Percentiles rank a stretch among this genome's conserved stretches.
Evolutionary conservation across 2,329 filamentous ascomycete genomes (phyloP).

Genomic region (Cordyceps pruinosa): DNA sequence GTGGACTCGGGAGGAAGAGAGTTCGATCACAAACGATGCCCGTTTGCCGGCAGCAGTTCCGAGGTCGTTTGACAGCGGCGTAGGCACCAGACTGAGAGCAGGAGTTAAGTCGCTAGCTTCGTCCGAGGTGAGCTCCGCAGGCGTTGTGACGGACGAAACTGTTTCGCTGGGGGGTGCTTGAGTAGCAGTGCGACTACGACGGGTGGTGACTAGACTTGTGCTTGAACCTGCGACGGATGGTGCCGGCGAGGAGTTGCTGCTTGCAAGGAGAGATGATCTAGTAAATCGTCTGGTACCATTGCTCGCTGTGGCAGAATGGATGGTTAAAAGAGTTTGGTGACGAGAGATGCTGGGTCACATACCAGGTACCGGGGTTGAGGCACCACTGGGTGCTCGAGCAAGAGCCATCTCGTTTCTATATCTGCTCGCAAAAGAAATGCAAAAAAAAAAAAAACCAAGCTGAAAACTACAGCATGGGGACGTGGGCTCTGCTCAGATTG

Average conservation of each 20-base stretch:
- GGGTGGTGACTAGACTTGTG: neutral
- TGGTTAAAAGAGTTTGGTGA: neutral
- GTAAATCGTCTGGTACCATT: neutral
- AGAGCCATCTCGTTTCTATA: neutral
- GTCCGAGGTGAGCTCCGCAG: conserved; percentile 22
- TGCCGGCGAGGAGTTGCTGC: conserved; percentile 3
- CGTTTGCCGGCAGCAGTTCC: conserved; percentile 12
- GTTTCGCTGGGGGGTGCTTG: conserved; percentile 19
- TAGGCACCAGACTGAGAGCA: conserved; percentile 31
- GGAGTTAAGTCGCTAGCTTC: conserved; percentile 30
- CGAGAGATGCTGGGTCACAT: neutral
- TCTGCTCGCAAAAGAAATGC: too few species aligned
- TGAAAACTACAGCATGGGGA: neutral
- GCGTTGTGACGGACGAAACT: conserved; percentile 26
- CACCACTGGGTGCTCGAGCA: neutral
- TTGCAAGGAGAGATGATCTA: conserved; percentile 5
- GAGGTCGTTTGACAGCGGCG: conserved; percentile 20
- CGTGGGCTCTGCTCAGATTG: too few species aligned
- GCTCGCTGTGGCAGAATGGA: neutral
- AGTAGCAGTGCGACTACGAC: neutral
- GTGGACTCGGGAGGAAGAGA: conserved; percentile 22
- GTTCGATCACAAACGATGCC: conserved; percentile 20
- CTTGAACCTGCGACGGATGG: neutral
- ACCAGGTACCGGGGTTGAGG: neutral
- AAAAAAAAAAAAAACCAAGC: too few species aligned